These are phyloP conservation scores for Sporothrix humicola DNA, from an alignment of 2,329 filamentous ascomycete genomes.

Conservation along the genomic window DNA sequence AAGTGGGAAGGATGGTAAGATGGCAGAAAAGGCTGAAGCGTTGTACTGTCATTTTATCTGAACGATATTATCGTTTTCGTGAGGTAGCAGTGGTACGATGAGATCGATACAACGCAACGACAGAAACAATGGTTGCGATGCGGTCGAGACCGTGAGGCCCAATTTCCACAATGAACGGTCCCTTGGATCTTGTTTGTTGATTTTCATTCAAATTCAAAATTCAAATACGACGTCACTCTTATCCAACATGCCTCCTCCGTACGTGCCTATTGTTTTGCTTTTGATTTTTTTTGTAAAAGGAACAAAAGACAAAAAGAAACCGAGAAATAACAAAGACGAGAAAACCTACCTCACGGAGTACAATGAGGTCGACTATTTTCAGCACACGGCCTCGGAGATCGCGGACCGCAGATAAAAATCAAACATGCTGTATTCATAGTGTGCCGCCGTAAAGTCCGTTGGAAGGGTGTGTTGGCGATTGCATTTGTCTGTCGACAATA, in stretches of 20 bases:
- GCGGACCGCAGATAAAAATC: constrained; percentile 4
- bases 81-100: not conserved
- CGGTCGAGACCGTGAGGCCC: not conserved
- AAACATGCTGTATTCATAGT: not conserved
- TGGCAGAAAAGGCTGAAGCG: not conserved
- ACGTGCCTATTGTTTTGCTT: no score
- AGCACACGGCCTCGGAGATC: constrained; percentile 17
- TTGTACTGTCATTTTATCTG: not conserved
- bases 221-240: no score
- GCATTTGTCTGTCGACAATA: constrained; percentile 18
- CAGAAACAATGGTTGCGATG: not conserved
- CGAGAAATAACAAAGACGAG: no score
- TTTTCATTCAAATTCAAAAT: no score
- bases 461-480: not conserved
- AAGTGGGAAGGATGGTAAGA: no score
- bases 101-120: constrained; percentile 4
- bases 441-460: constrained; percentile 3
- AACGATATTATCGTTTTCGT: no score
- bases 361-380: no score
- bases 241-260: no score
- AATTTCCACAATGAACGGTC: not conserved
- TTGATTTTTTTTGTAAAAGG: no score
- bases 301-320: no score
- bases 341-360: no score
- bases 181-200: not conserved